phyloP scores from a whole-genome alignment of 768 basidiomycete genomes.

The Sarcomyxa edulis region DNA sequence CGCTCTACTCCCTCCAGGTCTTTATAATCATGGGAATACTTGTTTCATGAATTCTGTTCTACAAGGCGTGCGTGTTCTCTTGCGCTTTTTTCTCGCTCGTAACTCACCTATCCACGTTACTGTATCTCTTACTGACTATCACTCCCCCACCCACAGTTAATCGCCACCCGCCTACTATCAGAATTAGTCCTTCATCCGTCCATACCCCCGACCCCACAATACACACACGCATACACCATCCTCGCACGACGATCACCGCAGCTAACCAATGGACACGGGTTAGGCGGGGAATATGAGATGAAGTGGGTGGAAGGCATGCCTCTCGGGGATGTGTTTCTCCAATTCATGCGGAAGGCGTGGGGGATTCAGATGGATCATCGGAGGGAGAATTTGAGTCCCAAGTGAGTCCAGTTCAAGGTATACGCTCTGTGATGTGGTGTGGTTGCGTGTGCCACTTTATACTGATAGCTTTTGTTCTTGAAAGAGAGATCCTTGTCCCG shows the following conservation, averaged over 20 bases:
- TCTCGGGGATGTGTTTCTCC: conserved; percentile 64
- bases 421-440: not conserved
- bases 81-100: no score
- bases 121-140: not conserved
- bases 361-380: conserved; percentile 45
- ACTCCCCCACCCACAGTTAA: conserved; percentile 38
- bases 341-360: conserved; percentile 60
- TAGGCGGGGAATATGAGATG: conserved; percentile 46
- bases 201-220: conserved; percentile 36
- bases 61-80: conserved; percentile 61
- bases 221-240: conserved; percentile 34
- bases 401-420: conserved; percentile 36
- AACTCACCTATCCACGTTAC: not conserved
- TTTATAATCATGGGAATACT: conserved; percentile 81
- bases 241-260: conserved; percentile 50
- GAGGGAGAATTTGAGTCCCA: conserved; percentile 58
- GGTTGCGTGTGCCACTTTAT: not conserved
- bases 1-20: conserved; percentile 65
- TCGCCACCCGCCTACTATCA: conserved; percentile 59
- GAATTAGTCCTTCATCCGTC: conserved; percentile 53
- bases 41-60: conserved; percentile 97
- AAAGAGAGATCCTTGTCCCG: conserved; percentile 55
- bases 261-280: conserved; percentile 60
- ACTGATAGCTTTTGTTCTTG: not conserved
- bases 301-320: conserved; percentile 58